Evolutionary conservation across 192 early-diverging fungal species (phyloP).

Genomic region (Piromyces sp.): DNA sequence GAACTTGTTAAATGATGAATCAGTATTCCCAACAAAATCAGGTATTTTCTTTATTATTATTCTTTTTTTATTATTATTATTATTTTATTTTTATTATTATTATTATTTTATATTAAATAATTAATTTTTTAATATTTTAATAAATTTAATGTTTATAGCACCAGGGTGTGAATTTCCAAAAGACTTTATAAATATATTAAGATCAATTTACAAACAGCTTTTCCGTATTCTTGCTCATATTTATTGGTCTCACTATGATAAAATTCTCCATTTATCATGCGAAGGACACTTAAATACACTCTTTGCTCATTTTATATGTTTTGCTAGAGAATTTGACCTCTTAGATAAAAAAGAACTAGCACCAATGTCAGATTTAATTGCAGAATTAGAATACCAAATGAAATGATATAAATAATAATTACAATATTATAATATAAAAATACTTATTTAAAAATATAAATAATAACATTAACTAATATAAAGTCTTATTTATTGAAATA

Average conservation of each 20-base stretch:
- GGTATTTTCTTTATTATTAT: slow-evolving; percentile 21
- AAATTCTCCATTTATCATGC: slow-evolving; percentile 59
- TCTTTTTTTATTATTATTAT: no score
- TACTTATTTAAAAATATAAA: no score
- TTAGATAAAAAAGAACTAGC: slow-evolving; percentile 77
- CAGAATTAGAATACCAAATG: slow-evolving; percentile 7
- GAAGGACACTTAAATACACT: slow-evolving; percentile 90
- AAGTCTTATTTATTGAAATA: no score
- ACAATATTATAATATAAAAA: no score
- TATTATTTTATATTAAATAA: no score
- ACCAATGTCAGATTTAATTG: slow-evolving; percentile 64
- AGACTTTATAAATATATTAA: slow-evolving; percentile 49
- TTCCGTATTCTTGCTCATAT: slow-evolving; percentile 86
- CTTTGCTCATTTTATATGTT: slow-evolving; percentile 88
- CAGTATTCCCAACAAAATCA: slow-evolving; percentile 79
- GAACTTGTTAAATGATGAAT: slow-evolving; percentile 71
- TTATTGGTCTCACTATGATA: slow-evolving; percentile 76
- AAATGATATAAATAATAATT: no score
- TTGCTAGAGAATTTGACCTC: slow-evolving; percentile 82
- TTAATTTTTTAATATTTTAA: no score
- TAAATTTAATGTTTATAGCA: neutral
- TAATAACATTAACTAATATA: no score
- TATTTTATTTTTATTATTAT: no score
- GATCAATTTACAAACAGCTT: slow-evolving; percentile 64
- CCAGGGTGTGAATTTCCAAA: slow-evolving; percentile 50